Evolutionary conservation across 768 basidiomycete genomes (phyloP).

Genomic region (Pulveroboletus frians): DNA sequence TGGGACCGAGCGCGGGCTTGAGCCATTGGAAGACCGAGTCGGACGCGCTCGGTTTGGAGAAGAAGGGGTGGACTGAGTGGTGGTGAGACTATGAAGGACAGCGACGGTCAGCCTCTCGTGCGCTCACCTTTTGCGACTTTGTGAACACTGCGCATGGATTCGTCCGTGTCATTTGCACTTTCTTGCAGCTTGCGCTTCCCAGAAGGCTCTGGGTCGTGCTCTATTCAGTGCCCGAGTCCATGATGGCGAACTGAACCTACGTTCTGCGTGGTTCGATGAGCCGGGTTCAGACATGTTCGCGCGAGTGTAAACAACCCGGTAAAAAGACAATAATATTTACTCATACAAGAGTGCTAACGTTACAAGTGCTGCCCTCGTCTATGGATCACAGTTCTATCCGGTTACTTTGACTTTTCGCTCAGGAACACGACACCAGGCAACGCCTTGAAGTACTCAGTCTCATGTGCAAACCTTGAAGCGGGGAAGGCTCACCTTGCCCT

Average conservation of each 20-base stretch:
- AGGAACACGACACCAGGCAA: constrained; percentile 91
- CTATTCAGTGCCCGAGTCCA: neutral
- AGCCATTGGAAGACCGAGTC: constrained; percentile 26
- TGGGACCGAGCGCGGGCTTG: constrained; percentile 33
- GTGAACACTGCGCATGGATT: constrained; percentile 11
- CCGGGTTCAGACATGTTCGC: constrained; percentile 13
- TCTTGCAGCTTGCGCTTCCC: constrained; percentile 20
- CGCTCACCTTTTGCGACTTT: constrained; percentile 28
- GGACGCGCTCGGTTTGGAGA: constrained; percentile 25
- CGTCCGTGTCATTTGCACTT: constrained; percentile 9
- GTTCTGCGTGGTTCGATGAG: constrained; percentile 3
- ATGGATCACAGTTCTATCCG: constrained; percentile 5
- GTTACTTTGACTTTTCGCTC: constrained; percentile 58
- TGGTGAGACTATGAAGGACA: neutral
- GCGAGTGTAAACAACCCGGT: neutral
- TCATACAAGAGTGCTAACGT: neutral
- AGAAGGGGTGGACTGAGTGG: constrained; percentile 40
- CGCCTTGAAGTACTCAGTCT: constrained; percentile 40
- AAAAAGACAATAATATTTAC: constrained; percentile 20
- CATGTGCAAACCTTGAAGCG: neutral
- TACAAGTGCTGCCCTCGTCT: constrained; percentile 17
- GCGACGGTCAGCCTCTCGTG: neutral
- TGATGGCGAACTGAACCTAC: constrained; percentile 11
- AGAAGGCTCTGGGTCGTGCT: neutral
- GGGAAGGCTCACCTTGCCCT: constrained; percentile 76